Percentiles rank a stretch among this genome's conserved stretches.
Conservation (phyloP, 2,329 filamentous ascomycete species). For the Colletotrichum tofieldiae region DNA sequence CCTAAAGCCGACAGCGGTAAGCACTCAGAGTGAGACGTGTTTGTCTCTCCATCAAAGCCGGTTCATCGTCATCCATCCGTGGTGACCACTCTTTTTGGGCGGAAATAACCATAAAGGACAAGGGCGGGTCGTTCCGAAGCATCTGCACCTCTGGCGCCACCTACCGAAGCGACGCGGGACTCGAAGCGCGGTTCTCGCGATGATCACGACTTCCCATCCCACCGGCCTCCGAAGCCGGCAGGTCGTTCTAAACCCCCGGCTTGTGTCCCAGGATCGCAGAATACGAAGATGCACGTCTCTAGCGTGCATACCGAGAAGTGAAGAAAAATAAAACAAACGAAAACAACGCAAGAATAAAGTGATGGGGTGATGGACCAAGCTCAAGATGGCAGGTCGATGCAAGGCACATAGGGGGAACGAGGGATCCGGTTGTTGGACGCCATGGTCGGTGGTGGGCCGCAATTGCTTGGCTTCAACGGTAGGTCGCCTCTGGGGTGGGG, state of each 20-base stretch:
- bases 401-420: constrained; percentile 1
- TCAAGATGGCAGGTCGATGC: constrained; percentile 39
- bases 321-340: background rate
- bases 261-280: background rate
- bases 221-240: background rate
- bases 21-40: background rate
- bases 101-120: background rate
- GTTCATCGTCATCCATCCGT: background rate
- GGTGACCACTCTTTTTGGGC: background rate
- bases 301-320: constrained; percentile 18
- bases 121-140: background rate
- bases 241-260: background rate
- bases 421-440: background rate
- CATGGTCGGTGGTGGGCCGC: background rate
- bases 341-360: background rate
- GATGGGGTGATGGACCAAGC: constrained; percentile 15
- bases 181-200: background rate
- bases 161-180: background rate
- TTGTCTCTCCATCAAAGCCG: background rate
- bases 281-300: constrained; percentile 28
- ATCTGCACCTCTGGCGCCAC: constrained; percentile 6
- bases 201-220: background rate
- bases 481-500: constrained; percentile 34
- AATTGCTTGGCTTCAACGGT: constrained; percentile 27
- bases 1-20: too few relatives aligned